Evolutionary conservation across 2,329 filamentous ascomycete genomes (phyloP), one percentile per base, ranked within the genome.

Genomic region (Fusarium avenaceum): DNA sequence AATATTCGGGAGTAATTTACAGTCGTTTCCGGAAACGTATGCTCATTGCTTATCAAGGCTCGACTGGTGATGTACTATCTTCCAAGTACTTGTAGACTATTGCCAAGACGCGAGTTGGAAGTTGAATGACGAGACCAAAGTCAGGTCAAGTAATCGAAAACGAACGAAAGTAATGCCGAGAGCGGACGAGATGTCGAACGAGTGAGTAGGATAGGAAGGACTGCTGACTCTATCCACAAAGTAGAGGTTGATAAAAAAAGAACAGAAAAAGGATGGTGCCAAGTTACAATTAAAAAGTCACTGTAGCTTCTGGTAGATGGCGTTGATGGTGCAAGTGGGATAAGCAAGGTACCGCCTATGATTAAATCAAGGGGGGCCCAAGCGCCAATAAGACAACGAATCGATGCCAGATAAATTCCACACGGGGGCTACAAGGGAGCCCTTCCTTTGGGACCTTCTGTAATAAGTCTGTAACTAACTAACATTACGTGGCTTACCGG

Each of bases 1-100:
- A 43, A 46, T 10, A 38, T 22, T 48, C 51, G 54, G 44, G 15
- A 40, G 20, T 8, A 26, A 10, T 48, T 57, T 58, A 66, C 30
- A 43, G 20, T 49, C 39, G 58, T 50, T 10, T 42, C 58, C 33
- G 38, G 19, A 52, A 52, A 44, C 38, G 48, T 53, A 51, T 53
- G 65, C 45, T 59, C 66, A 72, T 71, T 52, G 69, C 71, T 69
- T 64, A 57, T 72, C 56, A 50, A 65, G 35, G 56, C 46, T 59
- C 43, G 45, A 62, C 42, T 54, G 46, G 58, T 57, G 53, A 44
- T 51, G 40, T 58, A 52, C 35, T 64, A 43, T 64, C 45, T 47
- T 26, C 8, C 26, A 39, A 35, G 55, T 54, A 43, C 38, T 24
- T 15, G 32, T n/a, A 40, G 24, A n/a, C 51, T 32, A 57, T 47